A percentile compares a stretch with the other conserved stretches of the same genome.
These are phyloP conservation scores for Nemania sp. DNA, from an alignment of 2,329 filamentous ascomycete genomes.

Conservation along the genomic window DNA sequence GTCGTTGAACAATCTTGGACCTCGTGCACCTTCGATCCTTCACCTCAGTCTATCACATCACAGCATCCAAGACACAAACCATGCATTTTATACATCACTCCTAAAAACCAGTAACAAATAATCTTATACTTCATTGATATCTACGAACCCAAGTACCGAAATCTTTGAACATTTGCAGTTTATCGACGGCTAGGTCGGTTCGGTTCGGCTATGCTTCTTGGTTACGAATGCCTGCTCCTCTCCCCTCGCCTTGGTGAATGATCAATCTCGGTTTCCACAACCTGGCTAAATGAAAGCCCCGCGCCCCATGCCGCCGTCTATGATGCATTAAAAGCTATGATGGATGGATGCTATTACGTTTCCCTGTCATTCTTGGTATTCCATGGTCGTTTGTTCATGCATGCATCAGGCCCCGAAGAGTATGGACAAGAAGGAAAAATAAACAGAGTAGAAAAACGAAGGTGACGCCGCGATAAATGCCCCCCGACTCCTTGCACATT, in stretches of 20 bases:
- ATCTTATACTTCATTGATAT: slow-evolving; percentile 10
- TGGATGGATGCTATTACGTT: slow-evolving; percentile 12
- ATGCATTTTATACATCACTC: too few species aligned
- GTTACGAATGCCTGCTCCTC: too few species aligned
- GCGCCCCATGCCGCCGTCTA: slow-evolving; percentile 20
- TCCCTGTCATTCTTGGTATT: too few species aligned
- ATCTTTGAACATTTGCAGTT: too few species aligned
- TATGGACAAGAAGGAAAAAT: slow-evolving; percentile 7
- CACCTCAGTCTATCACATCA: too few species aligned
- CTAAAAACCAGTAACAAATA: too few species aligned
- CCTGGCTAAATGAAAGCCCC: background rate
- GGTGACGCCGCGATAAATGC: slow-evolving; percentile 24
- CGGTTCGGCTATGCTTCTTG: too few species aligned
- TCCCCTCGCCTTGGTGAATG: too few species aligned
- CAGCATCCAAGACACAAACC: too few species aligned
- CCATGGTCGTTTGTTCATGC: slow-evolving; percentile 16
- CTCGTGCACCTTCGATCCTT: too few species aligned
- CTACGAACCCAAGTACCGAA: background rate
- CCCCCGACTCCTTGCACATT: slow-evolving; percentile 24
- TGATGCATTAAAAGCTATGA: slow-evolving; percentile 25
- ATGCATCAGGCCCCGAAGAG: slow-evolving; percentile 20
- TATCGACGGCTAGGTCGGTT: too few species aligned
- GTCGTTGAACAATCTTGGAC: too few species aligned
- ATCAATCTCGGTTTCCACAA: slow-evolving; percentile 22
- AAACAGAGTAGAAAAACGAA: slow-evolving; percentile 14